Evolutionary conservation across 352 stramenopile genomes (phyloP), one percentile per base, ranked within the genome.

Genomic region (Pythium pectinolyticum): DNA sequence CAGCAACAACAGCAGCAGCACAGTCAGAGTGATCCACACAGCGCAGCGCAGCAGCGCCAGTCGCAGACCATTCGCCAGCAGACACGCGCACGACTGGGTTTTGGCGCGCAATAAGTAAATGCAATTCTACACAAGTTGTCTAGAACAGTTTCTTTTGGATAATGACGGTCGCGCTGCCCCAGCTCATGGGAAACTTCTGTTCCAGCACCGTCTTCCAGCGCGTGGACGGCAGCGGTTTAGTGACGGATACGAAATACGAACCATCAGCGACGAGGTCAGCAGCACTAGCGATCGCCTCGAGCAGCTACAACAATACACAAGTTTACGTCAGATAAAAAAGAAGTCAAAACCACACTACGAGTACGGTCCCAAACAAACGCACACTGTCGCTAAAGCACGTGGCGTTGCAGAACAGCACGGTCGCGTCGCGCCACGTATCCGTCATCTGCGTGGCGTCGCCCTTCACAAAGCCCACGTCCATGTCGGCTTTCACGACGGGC

Each of bases 351-450:
- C 19, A 27, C 3, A 24, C 20, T 14, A 31, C 24, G 46, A 4
- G 25, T 6, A 22, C 17, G 17, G 7, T 15, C 1, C 14, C n/a
- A n/a, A n/a, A n/a, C n/a, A n/a, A 43, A 55, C 40, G 37, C 34
- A 67, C 80, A 28, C 76, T 86, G 70, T 87, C 80, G 41, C 78
- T 87, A 47, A 89, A 89, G 59, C 80, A 89, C 41, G 80, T 89
- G 53, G 78, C 74, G 56, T 89, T 89, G 65, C 80, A 89, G 50
- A 89, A 80, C 27, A 89, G 70, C 28, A 89, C 59, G 30, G 80
- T 83, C 24, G 75, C 80, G 55, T 89, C 80, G 5, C 54, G 50
- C 80, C 80, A 89, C 45, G 84, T 55, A n/a, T 81, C 74, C 11
- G 57, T 45, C 10, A 71, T 62, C 17, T 84, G 75, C 24, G 72